phyloP scores from a whole-genome alignment of 2,329 filamentous ascomycete genomes.

The Aspergillus fischeri region DNA sequence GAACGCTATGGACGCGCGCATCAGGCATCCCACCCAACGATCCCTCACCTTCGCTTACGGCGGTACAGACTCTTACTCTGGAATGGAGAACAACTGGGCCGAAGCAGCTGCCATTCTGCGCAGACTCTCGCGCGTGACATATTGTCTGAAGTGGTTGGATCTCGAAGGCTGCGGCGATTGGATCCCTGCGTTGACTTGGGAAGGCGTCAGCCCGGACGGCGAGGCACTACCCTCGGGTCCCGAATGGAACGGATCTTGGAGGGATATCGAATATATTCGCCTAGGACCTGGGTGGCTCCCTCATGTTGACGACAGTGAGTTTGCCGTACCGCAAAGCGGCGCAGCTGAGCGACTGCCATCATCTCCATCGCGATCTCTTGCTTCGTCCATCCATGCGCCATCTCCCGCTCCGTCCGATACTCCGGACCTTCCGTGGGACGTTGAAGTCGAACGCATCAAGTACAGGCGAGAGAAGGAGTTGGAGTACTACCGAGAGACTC shows the following conservation, averaged over 20 bases:
- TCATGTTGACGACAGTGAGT: conserved; percentile 12
- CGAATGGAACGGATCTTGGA: conserved; percentile 46
- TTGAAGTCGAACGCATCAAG: conserved; percentile 29
- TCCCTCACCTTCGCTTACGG: conserved; percentile 45
- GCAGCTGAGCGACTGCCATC: neutral
- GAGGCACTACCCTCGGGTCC: conserved; percentile 29
- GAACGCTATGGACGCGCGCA: conserved; percentile 45
- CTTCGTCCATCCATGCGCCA: conserved; percentile 22
- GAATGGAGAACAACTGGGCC: conserved; percentile 51
- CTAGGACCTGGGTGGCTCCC: conserved; percentile 42
- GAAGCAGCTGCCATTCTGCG: conserved; percentile 55
- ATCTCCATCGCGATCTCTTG: conserved; percentile 11
- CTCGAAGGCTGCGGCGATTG: conserved; percentile 57
- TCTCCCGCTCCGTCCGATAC: neutral
- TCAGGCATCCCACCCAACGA: conserved; percentile 37
- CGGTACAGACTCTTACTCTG: conserved; percentile 51
- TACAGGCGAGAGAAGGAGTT: conserved; percentile 30
- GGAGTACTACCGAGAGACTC: conserved; percentile 25
- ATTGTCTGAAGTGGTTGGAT: conserved; percentile 60
- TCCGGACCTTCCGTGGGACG: conserved; percentile 23
- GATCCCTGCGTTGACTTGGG: conserved; percentile 50
- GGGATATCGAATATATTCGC: conserved; percentile 40
- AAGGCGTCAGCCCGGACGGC: conserved; percentile 25
- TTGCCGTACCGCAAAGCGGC: neutral
- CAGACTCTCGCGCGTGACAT: conserved; percentile 52